Evolutionary conservation across 1,284 basidiomycete genomes (phyloP), one percentile per base, ranked within the genome.

Genomic region (Inonotus hispidus): DNA sequence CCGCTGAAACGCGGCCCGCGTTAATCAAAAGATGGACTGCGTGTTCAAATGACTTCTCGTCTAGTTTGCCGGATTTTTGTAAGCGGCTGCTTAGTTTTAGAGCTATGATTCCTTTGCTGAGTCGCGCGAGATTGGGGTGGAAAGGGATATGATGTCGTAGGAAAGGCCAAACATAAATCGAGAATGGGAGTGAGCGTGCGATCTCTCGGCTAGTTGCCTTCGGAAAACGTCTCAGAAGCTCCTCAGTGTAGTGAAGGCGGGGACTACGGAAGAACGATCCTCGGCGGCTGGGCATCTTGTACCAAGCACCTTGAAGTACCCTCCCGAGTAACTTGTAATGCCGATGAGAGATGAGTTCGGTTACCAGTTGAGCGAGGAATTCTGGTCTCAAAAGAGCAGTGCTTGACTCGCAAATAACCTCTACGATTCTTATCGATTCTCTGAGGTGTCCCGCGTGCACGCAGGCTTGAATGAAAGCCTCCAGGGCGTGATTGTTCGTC

Each of bases 1-100:
- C 83, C n/a, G 76, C 72, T 57, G 68, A 67, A 35, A 72, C 56
- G 21, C 76, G 76, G 21, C 73, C 71, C 3, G 71, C 71, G 21
- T 70, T 69, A 10, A 77, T 66, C 6, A 80, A 66, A 3, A 76
- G 63, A 13, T 68, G 66, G 14, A 76, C 67, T 2, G 73, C 74
- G 0, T 43, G 53, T 38, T 61, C 63, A 13, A 61, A 35, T 1
- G 56, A 35, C 5, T 56, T 21, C 16, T 59, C 47, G 41, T 64
- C 60, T n/a, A 62, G 13, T 21, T 50, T 38, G n/a, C 19, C 23
- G 13, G 35, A 16, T 68, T 50, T 76, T 41, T 19, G 23, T 23
- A 46, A 45, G 6, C 35, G 38, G 21, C 6, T 57, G 35, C 52
- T 60, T 16, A 60, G 38, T 41, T 60, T 56, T 19, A 63, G 54